Conservation (phyloP, 139 green algal species). For the Pseudopediastrum boryanum region DNA sequence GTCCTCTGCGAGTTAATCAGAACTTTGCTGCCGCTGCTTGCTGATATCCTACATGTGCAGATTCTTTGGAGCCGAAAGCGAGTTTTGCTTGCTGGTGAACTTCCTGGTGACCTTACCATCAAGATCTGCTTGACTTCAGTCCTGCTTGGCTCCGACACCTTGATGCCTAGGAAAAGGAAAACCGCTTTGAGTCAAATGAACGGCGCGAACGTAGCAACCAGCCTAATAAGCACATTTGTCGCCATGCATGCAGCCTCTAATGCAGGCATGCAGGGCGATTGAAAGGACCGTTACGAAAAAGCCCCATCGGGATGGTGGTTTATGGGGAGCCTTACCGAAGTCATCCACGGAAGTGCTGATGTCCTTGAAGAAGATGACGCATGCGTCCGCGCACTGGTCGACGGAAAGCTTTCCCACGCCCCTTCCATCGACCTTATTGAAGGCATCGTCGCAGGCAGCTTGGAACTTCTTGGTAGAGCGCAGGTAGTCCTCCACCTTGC, state of each 20-base stretch:
- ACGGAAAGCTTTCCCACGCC: slow-evolving; percentile 7
- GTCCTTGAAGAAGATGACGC: slow-evolving; percentile 23
- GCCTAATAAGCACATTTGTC: too few relatives aligned
- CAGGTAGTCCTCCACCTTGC: slow-evolving; percentile 33
- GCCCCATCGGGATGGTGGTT: neutral
- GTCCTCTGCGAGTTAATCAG: too few relatives aligned
- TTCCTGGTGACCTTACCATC: neutral
- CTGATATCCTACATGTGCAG: too few relatives aligned
- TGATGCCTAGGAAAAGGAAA: slow-evolving; percentile 14
- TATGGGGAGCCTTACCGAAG: slow-evolving; percentile 11
- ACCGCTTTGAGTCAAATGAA: too few relatives aligned
- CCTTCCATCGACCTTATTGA: slow-evolving; percentile 5
- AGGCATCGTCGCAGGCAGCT: slow-evolving; percentile 5
- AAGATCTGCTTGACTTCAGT: slow-evolving; percentile 24
- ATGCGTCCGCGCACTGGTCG: neutral
- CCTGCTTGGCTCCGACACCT: neutral
- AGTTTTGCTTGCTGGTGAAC: too few relatives aligned
- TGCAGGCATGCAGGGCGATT: neutral
- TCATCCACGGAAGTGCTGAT: slow-evolving; percentile 27
- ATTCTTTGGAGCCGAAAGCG: too few relatives aligned
- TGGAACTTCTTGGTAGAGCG: slow-evolving; percentile 29
- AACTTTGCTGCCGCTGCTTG: too few relatives aligned
- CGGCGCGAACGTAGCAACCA: too few relatives aligned
- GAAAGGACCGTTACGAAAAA: too few relatives aligned
- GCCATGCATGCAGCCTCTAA: neutral